Percentiles rank a stretch among this genome's conserved stretches.
phyloP scores from a whole-genome alignment of 192 early-diverging fungal genomes.

The Entophlyctis luteolus region DNA sequence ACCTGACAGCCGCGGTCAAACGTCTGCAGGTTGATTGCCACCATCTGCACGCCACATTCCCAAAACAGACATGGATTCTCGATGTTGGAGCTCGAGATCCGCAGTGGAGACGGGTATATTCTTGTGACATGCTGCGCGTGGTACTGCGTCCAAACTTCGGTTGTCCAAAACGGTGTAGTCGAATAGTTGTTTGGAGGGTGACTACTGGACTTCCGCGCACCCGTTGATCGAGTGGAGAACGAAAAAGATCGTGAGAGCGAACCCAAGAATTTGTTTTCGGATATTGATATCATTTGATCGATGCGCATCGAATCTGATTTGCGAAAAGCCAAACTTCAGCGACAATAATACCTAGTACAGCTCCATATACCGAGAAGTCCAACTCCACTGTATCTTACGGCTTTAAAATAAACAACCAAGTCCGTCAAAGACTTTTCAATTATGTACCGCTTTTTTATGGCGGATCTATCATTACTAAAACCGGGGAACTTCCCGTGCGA shows the following conservation, averaged over 20 bases:
- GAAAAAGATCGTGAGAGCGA: constrained; percentile 35
- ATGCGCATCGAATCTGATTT: constrained; percentile 48
- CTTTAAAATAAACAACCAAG: constrained; percentile 42
- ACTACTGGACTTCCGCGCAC: too few relatives aligned
- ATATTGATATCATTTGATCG: constrained; percentile 70
- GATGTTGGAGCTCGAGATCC: constrained; percentile 79
- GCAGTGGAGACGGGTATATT: constrained; percentile 75
- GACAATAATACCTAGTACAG: neutral
- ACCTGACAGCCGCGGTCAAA: constrained; percentile 77
- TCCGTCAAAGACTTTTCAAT: constrained; percentile 38
- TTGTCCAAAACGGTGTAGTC: neutral
- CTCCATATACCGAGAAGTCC: constrained; percentile 35
- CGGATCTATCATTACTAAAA: too few relatives aligned
- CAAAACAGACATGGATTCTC: constrained; percentile 76
- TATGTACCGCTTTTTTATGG: constrained; percentile 22
- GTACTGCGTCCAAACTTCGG: neutral
- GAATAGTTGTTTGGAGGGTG: neutral
- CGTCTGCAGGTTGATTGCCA: constrained; percentile 87
- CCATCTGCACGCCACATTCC: constrained; percentile 77
- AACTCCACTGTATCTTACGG: constrained; percentile 26
- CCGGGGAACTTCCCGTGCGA: too few relatives aligned
- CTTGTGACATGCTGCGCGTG: constrained; percentile 52
- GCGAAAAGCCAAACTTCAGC: neutral
- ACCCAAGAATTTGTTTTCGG: constrained; percentile 60
- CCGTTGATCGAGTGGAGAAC: neutral